Evolutionary conservation across 2,329 filamentous ascomycete species (phyloP).

Genomic region (Diaporthe aspalathi): DNA sequence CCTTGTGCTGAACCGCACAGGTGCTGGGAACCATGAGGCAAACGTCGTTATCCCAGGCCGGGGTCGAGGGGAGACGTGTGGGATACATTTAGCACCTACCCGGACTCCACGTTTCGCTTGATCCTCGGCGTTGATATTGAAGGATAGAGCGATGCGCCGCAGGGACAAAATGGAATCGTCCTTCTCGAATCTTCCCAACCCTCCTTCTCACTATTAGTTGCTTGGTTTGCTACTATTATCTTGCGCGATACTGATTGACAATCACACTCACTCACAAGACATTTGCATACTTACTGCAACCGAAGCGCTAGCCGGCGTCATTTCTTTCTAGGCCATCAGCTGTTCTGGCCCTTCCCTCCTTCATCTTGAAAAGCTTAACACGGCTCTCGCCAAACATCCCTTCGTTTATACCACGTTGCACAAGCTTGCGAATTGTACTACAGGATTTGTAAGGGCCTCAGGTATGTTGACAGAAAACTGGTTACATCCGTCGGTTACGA

Average conservation of each 20-base stretch:
- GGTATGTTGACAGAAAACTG: neutral
- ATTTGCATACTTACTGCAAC: neutral
- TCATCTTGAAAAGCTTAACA: neutral
- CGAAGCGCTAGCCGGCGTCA: neutral
- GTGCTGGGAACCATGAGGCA: neutral
- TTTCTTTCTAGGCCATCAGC: neutral
- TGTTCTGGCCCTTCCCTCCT: neutral
- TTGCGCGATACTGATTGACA: neutral
- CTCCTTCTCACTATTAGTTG: neutral
- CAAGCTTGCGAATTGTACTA: neutral
- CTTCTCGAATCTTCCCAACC: neutral
- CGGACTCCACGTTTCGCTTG: neutral
- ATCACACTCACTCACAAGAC: constrained; percentile 6
- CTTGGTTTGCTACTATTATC: neutral
- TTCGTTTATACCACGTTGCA: constrained; percentile 18
- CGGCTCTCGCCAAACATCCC: neutral
- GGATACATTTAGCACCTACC: neutral
- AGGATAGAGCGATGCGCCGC: neutral
- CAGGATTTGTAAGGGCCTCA: neutral
- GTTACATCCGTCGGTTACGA: constrained; percentile 14
- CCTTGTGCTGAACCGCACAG: constrained; percentile 6
- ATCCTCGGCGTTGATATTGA: neutral
- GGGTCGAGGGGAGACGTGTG: neutral
- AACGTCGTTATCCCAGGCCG: neutral
- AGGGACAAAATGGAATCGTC: neutral